Percentiles rank a stretch among this genome's conserved stretches.
phyloP scores from a whole-genome alignment of 768 basidiomycete genomes.

The Amanita thiersii region DNA sequence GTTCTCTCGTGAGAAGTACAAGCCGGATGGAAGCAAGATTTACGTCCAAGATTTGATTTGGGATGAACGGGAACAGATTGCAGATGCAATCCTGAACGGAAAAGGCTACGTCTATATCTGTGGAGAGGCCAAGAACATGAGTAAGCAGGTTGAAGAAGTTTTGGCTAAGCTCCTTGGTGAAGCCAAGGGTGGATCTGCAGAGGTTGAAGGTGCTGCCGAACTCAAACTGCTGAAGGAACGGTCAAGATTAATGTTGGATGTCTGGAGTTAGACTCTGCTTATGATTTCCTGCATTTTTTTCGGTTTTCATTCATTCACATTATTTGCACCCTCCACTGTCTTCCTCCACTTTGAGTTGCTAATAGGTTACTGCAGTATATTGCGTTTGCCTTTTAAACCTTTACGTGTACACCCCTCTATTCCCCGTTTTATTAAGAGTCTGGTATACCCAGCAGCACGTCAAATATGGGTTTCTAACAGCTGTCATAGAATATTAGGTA shows the following conservation, averaged over 20 bases:
- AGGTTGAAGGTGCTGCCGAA: conserved; percentile 86
- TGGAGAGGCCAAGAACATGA: conserved; percentile 96
- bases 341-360: not conserved
- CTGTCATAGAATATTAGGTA: too few species aligned
- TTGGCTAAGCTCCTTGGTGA: conserved; percentile 80
- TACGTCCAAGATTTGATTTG: conserved; percentile 98
- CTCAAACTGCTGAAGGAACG: conserved; percentile 94
- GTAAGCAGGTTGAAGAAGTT: conserved; percentile 88
- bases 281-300: conserved; percentile 3
- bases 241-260: conserved; percentile 78
- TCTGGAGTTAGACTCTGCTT: conserved; percentile 60
- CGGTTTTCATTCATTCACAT: not conserved
- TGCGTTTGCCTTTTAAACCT: not conserved
- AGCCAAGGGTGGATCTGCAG: conserved; percentile 85
- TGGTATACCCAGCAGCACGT: too few species aligned
- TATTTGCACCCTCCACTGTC: not conserved
- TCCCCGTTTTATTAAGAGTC: too few species aligned
- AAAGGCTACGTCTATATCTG: conserved; percentile 98
- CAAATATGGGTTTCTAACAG: too few species aligned
- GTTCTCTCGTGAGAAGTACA: conserved; percentile 88
- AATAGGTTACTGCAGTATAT: not conserved
- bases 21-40: conserved; percentile 88
- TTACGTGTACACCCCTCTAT: conserved; percentile 2
- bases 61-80: conserved; percentile 78
- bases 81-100: conserved; percentile 83